Evolutionary conservation across 768 basidiomycete species (phyloP), one percentile per base, ranked within the genome.

Genomic region (Gloeophyllum trabeum): DNA sequence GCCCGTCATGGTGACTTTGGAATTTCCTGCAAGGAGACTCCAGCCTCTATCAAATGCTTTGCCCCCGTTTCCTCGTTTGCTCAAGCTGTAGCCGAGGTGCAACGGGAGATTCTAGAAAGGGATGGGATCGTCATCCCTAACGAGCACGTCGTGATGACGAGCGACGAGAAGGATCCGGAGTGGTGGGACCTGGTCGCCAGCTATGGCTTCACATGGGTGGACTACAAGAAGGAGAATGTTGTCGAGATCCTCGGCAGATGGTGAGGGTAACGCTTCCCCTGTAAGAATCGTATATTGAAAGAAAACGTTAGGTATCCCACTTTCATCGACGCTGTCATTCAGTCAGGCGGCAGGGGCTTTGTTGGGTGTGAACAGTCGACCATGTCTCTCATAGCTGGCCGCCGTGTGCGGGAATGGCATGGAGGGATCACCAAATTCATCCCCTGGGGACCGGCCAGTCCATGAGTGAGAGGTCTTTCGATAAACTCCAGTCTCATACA

Each of bases 321-420:
- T n/a, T 59, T 87, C 39, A 69, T 86, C 40, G 83, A 86, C 51
- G 79, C 81, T 3, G 76, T 73, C 6, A 72, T 84, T 43, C 85
- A 87, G 51, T 79, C 80, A 0, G 61, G 60, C 28, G 82, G 76
- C 18, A 54, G 65, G 7, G 85, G 81, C 2, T 79, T 87, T 51
- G 73, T 88, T 12, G 85, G 82, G 6, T 85, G 81, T 1, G 71
- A 80, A 48, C 52, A 65, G 32, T 84, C 81, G 24, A 86, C 84
- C 4, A 83, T 84, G 74, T 76, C 79, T 2, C 61, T 74, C 35
- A 48, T 87, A 23, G 79, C 82, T 4, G 66, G 67, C 16, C 70
- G 77, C n/a, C 65, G 85, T 20, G 80, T 80, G 20, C 61, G 76
- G 50, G 71, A 78, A 20, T 87, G 85, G 85, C 57, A 66, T 3